These are phyloP conservation scores for Tricholoma hemisulphureum DNA, from an alignment of 768 basidiomycete species.

Conservation along the genomic window DNA sequence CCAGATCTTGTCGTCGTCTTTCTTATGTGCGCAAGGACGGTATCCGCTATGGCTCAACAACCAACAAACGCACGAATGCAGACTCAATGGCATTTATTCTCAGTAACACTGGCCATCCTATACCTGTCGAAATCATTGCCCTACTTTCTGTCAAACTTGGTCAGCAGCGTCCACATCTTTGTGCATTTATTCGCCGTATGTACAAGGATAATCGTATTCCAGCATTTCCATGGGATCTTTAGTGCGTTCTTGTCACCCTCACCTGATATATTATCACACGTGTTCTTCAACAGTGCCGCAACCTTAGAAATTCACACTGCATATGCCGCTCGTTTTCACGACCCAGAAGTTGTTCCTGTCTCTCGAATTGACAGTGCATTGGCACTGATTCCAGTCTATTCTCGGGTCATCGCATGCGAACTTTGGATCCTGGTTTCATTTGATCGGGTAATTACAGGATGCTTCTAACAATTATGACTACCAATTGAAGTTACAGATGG, in stretches of 20 bases:
- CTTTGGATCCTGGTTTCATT: constrained; percentile 17
- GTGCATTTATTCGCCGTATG: constrained; percentile 16
- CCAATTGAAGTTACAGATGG: too few species aligned
- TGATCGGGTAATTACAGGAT: constrained; percentile 16
- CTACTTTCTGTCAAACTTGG: constrained; percentile 13
- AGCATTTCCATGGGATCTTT: constrained; percentile 20
- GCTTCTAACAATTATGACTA: too few species aligned
- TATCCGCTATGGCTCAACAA: constrained; percentile 16
- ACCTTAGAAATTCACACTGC: too few species aligned
- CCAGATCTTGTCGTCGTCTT: background rate
- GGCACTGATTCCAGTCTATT: constrained; percentile 11
- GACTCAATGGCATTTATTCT: constrained; percentile 16
- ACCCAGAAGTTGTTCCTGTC: too few species aligned
- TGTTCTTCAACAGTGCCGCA: too few species aligned
- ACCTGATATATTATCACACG: too few species aligned
- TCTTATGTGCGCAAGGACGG: constrained; percentile 21
- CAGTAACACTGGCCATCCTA: background rate
- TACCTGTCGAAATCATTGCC: constrained; percentile 9
- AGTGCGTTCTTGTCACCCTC: constrained; percentile 8
- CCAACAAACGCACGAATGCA: constrained; percentile 13
- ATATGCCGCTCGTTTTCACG: too few species aligned
- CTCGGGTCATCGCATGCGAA: background rate
- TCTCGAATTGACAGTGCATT: constrained; percentile 13
- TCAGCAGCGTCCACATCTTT: constrained; percentile 13
- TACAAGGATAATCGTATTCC: constrained; percentile 14